Evolutionary conservation across 495 filamentous ascomycete species (phyloP).

Genomic region (Lepidopterella palustris): DNA sequence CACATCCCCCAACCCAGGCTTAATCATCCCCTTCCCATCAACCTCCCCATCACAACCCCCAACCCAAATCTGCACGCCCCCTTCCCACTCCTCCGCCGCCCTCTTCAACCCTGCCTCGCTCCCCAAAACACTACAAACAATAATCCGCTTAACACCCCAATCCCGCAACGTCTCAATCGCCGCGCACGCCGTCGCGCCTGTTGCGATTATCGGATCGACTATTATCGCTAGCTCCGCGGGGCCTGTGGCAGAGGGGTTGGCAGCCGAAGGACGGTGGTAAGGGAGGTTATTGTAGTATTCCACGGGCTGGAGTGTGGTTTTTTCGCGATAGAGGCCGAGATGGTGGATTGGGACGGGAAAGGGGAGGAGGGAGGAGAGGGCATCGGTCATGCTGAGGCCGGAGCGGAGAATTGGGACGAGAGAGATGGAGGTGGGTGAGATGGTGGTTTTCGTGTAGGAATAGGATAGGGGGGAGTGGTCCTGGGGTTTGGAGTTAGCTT

Average conservation of each 20-base stretch:
- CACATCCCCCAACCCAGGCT: slow-evolving; percentile 84
- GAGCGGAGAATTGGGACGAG: slow-evolving; percentile 90
- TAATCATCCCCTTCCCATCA: slow-evolving; percentile 78
- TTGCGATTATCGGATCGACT: slow-evolving; percentile 89
- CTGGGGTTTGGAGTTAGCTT: slow-evolving; percentile 35
- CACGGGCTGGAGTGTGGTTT: slow-evolving; percentile 74
- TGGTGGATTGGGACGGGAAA: slow-evolving; percentile 79
- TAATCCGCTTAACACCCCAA: slow-evolving; percentile 78
- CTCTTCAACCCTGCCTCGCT: slow-evolving; percentile 57
- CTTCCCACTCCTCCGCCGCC: slow-evolving; percentile 67
- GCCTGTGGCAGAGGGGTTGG: slow-evolving; percentile 37
- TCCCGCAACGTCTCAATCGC: slow-evolving; percentile 84
- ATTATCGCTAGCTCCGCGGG: slow-evolving; percentile 64
- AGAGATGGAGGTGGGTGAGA: slow-evolving; percentile 59
- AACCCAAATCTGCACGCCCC: slow-evolving; percentile 73
- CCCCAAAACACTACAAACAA: slow-evolving; percentile 71
- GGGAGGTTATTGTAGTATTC: slow-evolving; percentile 99
- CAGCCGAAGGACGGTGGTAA: slow-evolving; percentile 47
- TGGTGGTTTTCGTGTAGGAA: slow-evolving; percentile 55
- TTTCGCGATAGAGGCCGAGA: slow-evolving; percentile 87
- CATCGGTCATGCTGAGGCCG: slow-evolving; percentile 84
- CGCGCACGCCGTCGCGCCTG: slow-evolving; percentile 80
- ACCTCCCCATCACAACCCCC: slow-evolving; percentile 70
- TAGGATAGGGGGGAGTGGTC: slow-evolving; percentile 69
- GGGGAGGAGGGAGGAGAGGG: slow-evolving; percentile 77